Base-by-base conservation (phyloP, 495 filamentous ascomycete genomes). In the Penicillium maclennaniae region DNA sequence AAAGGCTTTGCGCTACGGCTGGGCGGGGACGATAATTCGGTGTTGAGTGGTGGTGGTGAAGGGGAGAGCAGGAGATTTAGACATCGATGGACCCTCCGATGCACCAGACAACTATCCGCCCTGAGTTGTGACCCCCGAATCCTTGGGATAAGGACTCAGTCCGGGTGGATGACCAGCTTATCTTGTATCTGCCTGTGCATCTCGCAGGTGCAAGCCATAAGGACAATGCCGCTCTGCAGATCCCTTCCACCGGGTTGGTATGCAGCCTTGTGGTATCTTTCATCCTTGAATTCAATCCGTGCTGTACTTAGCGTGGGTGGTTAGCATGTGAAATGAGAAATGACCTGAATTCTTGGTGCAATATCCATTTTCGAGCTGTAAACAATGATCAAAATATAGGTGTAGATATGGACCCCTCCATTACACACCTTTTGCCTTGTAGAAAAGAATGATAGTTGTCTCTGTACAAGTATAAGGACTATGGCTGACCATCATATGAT, bases 81-180 rank as follows among this genome's bases (percentile, higher is more conserved):
- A 48, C 52, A 55, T 45, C 58, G 49, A 61, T 49, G 49, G 43
- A 40, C 39, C 23, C 37, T 43, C 48, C 53, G 56, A 59, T 55
- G 54, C 39, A 47, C 43, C 56, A 12, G 53, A 57, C 53, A 62
- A 62, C 19, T 36, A 28, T 57, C 48, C 50, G 52, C 44, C 44
- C 51, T 49, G 57, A 51, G 55, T 34, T 42, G 43, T 37, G 17
- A 43, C 21, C 36, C 36, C 15, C 7, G 21, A 46, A 19, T 16
- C 10, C 25, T 38, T 23, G 8, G 17, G 17, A 45, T 8, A 31
- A 39, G 16, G 1, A 10, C 42, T 41, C 49, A 39, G 53, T 37
- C 49, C 56, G 44, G 49, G 56, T 55, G 56, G 56, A 56, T 19
- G 63, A 60, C 47, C 63, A 63, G 51, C 63, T 58, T 61, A 63